A percentile compares a stretch with the other conserved stretches of the same genome.
These are phyloP conservation scores for Epichloe coenophiala DNA, from an alignment of 2,329 filamentous ascomycete genomes.

Conservation along the genomic window DNA sequence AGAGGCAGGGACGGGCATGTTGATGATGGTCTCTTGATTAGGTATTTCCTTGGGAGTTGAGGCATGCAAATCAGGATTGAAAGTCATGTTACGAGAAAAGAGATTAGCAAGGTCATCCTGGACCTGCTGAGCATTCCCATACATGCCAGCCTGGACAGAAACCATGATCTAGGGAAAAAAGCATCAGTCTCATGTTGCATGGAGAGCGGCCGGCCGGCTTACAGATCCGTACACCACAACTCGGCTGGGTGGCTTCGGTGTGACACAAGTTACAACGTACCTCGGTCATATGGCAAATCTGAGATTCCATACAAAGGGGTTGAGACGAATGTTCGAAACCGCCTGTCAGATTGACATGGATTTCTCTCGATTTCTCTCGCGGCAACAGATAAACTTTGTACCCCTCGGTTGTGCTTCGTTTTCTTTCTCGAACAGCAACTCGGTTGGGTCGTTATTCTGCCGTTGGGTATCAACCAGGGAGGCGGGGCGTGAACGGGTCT, in stretches of 20 bases:
- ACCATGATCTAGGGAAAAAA: constrained; percentile 19
- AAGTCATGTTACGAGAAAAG: constrained; percentile 62
- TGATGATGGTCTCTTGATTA: constrained; percentile 15
- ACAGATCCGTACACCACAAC: background rate
- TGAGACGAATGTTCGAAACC: background rate
- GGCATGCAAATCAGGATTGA: constrained; percentile 31
- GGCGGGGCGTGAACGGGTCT: background rate
- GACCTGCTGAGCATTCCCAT: constrained; percentile 34
- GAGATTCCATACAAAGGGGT: background rate
- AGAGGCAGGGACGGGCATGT: constrained; percentile 13
- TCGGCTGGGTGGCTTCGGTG: background rate
- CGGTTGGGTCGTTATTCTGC: constrained; percentile 7
- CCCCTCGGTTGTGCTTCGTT: background rate
- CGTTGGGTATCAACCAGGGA: constrained; percentile 10
- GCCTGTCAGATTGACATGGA: background rate
- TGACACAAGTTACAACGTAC: background rate
- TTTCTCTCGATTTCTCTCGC: background rate
- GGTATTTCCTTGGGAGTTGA: constrained; percentile 12
- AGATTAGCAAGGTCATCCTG: constrained; percentile 74
- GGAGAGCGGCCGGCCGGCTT: background rate
- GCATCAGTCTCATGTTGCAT: background rate
- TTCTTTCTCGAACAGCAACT: background rate
- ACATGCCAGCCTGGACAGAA: constrained; percentile 17
- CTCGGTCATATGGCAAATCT: background rate
- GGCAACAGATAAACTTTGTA: background rate